Conservation (phyloP, 345 rosid species). For the Gossypium ekmanianum region DNA sequence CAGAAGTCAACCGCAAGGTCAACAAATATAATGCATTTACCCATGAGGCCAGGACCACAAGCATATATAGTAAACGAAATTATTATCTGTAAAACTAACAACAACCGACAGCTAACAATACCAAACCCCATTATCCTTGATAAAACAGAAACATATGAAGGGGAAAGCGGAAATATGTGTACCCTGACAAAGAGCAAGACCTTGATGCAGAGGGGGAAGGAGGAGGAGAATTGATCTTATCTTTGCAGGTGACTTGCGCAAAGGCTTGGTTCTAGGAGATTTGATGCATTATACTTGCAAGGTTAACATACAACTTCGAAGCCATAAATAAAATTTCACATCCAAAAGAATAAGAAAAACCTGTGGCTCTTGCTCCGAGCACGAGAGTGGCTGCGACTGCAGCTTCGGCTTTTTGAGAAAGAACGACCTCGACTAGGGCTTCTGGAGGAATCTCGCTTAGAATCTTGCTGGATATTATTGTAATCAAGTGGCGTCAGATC, state of each 20-base stretch:
- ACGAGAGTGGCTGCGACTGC: slow-evolving; percentile 25
- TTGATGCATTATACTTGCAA: slow-evolving; percentile 41
- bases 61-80: background rate
- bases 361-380: slow-evolving; percentile 54
- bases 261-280: slow-evolving; percentile 68
- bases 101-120: background rate
- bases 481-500: background rate
- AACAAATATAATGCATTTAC: background rate
- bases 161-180: slow-evolving; percentile 21
- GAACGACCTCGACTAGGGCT: slow-evolving; percentile 66
- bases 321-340: background rate
- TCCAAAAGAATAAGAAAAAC: slow-evolving; percentile 24
- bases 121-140: background rate
- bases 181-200: slow-evolving; percentile 69
- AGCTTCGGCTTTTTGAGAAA: slow-evolving; percentile 21
- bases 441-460: slow-evolving; percentile 61
- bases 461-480: slow-evolving; percentile 36
- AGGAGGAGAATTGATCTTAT: slow-evolving; percentile 57
- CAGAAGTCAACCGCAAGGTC: background rate
- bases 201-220: slow-evolving; percentile 61
- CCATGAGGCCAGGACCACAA: background rate
- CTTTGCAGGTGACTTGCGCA: slow-evolving; percentile 58
- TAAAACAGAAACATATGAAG: slow-evolving; percentile 1
- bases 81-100: background rate
- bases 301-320: slow-evolving; percentile 14